Base-by-base conservation (phyloP, 2,329 filamentous ascomycete species). In the Diaporthe batatas region DNA sequence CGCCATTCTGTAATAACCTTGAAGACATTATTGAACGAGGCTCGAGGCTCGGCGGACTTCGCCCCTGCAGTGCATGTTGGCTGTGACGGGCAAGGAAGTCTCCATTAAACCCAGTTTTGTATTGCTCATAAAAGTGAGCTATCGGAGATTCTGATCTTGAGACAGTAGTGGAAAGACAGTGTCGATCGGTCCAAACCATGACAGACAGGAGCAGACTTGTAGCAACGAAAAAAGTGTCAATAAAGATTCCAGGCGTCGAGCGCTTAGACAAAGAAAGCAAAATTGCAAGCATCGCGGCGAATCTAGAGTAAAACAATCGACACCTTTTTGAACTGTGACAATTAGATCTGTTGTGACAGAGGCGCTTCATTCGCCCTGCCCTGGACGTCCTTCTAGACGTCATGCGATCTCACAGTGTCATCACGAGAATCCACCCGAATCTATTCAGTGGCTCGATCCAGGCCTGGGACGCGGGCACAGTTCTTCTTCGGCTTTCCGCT, bases 391-490 rank as follows among this genome's bases (percentile, higher is more conserved):
- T 29, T 29, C 8, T 4, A 12, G n/a, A 10, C 7, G 8, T 49
- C 47, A 23, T 11, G 47, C 21, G 21, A 23, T n/a, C 21, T 49
- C 16, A 42, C 39, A 12, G 14, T n/a, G 18, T 36, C 29, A 7
- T 4, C 12, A 58, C 3, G 32, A 2, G 39, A 5, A n/a, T 23
- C n/a, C 0, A 25, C 18, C 42, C 44, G 36, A 44, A 12, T n/a
- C 23, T 12, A 44, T 1, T 14, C 34, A 32, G 36, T 4, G 36
- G 16, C 51, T 47, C 54, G 21, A 18, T 11, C 2, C 32, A 16
- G 39, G 11, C 18, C 49, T 54, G 36, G 36, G 36, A 44, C 51
- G 51, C 18, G 25, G 21, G 2, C 87, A 86, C 44, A 85, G 93
- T 29, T 71, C 68, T 6, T 54, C 57, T 39, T 39, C 68, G 12